phyloP scores from a whole-genome alignment of 202 grass and related monocot genomes.

The Panicum virgatum region DNA sequence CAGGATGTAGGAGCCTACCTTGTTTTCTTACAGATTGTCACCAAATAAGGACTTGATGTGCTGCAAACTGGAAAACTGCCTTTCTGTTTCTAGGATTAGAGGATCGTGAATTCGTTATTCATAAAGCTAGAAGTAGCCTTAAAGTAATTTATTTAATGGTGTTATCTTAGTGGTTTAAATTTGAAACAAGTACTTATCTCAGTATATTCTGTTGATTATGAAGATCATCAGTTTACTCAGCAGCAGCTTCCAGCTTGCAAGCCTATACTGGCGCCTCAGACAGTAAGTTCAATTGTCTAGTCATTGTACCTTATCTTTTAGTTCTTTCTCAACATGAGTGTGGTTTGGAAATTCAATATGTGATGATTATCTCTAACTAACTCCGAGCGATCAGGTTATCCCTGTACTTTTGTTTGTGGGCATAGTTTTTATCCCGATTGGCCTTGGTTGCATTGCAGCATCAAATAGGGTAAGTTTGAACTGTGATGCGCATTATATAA shows the following conservation, averaged over 20 bases:
- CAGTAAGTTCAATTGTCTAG: constrained; percentile 34
- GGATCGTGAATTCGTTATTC: neutral
- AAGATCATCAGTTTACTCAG: constrained; percentile 69
- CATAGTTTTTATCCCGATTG: constrained; percentile 53
- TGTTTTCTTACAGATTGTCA: neutral
- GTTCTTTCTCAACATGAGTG: neutral
- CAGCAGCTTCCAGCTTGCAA: constrained; percentile 72
- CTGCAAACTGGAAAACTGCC: neutral
- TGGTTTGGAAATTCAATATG: neutral
- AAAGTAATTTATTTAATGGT: neutral
- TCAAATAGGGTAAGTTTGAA: constrained; percentile 47
- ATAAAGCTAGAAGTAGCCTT: neutral
- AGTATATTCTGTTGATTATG: constrained; percentile 26
- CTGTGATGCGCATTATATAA: neutral
- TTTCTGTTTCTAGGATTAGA: neutral
- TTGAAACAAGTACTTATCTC: constrained; percentile 21
- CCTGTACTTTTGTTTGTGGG: constrained; percentile 48
- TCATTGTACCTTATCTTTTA: neutral
- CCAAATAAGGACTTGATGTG: neutral
- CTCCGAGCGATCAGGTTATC: constrained; percentile 47
- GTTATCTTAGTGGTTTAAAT: constrained; percentile 5
- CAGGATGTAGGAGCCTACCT: neutral
- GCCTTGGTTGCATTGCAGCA: constrained; percentile 44
- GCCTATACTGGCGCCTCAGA: constrained; percentile 52
- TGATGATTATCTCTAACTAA: constrained; percentile 9